Evolutionary conservation across 2,329 filamentous ascomycete genomes (phyloP).

Genomic region (Aspergillus aculeatus): DNA sequence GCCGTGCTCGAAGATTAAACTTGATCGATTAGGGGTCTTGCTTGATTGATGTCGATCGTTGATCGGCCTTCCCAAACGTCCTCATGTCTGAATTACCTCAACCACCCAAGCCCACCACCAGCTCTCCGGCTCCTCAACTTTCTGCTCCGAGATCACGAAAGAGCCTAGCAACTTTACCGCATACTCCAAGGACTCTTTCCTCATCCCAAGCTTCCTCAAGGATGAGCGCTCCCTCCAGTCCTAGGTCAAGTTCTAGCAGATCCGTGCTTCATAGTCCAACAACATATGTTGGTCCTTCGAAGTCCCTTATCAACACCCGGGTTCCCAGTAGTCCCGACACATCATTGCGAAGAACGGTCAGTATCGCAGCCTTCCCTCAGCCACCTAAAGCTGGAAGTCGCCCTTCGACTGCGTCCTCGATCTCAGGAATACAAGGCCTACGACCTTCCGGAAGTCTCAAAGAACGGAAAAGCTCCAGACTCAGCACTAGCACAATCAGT

Average conservation of each 20-base stretch:
- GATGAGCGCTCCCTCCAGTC: slow-evolving; percentile 60
- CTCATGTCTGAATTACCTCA: slow-evolving; percentile 62
- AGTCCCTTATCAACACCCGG: slow-evolving; percentile 56
- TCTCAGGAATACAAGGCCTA: slow-evolving; percentile 36
- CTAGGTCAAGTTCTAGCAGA: slow-evolving; percentile 51
- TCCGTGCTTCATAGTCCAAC: slow-evolving; percentile 51
- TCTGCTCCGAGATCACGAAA: slow-evolving; percentile 72
- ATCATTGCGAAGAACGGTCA: slow-evolving; percentile 79
- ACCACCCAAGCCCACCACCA: slow-evolving; percentile 59
- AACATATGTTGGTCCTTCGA: slow-evolving; percentile 57
- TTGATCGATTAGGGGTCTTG: background rate
- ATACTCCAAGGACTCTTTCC: slow-evolving; percentile 45
- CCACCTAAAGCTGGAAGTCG: slow-evolving; percentile 71
- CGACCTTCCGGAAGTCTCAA: slow-evolving; percentile 41
- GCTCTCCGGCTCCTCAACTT: slow-evolving; percentile 72
- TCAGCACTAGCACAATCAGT: slow-evolving; percentile 54
- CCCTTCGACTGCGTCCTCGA: slow-evolving; percentile 58
- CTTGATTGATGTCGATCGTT: background rate
- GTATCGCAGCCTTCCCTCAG: slow-evolving; percentile 90
- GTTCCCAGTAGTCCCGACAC: slow-evolving; percentile 58
- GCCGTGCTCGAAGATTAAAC: background rate
- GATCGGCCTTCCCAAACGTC: background rate
- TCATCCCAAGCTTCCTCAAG: slow-evolving; percentile 51
- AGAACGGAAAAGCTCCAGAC: slow-evolving; percentile 56
- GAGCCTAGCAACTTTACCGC: slow-evolving; percentile 54